These are phyloP conservation scores for Debaryomyces robertsiae DNA, from an alignment of 1,139 yeast species.

Conservation along the genomic window DNA sequence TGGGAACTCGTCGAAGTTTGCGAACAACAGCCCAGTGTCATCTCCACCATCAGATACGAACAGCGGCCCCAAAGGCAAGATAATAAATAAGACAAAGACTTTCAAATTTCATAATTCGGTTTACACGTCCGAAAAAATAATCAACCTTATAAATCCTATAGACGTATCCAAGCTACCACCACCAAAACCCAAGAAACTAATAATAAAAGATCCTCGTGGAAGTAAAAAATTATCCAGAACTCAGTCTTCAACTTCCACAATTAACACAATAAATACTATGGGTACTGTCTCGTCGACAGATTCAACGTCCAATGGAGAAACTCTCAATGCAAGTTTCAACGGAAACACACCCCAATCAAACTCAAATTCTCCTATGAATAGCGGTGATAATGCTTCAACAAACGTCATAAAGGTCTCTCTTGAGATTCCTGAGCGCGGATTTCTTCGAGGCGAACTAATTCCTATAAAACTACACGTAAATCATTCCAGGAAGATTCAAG, in stretches of 20 bases:
- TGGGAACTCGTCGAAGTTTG: constrained; percentile 24
- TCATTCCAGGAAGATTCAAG: constrained; percentile 72
- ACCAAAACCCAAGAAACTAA: constrained; percentile 67
- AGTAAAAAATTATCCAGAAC: constrained; percentile 41
- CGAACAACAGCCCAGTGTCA: constrained; percentile 1
- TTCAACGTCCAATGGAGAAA: constrained; percentile 18
- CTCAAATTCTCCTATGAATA: constrained; percentile 9
- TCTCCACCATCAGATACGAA: constrained; percentile 5
- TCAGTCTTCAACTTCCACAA: constrained; percentile 55
- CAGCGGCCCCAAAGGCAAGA: constrained; percentile 10
- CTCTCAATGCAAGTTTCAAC: constrained; percentile 8
- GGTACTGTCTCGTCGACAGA: constrained; percentile 40
- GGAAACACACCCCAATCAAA: constrained; percentile 7
- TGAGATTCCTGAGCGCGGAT: constrained; percentile 69
- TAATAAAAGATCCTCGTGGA: constrained; percentile 51
- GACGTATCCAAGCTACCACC: constrained; percentile 68
- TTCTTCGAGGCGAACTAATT: constrained; percentile 72
- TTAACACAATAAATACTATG: constrained; percentile 41
- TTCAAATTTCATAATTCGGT: constrained; percentile 32
- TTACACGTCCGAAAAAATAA: constrained; percentile 53
- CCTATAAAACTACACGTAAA: constrained; percentile 68
- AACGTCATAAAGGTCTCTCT: constrained; percentile 56
- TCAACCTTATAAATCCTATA: constrained; percentile 69
- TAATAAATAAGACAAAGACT: constrained; percentile 22
- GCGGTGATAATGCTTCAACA: constrained; percentile 16